phyloP scores from a whole-genome alignment of 352 stramenopile genomes.

The Stramenopiles sp. region DNA sequence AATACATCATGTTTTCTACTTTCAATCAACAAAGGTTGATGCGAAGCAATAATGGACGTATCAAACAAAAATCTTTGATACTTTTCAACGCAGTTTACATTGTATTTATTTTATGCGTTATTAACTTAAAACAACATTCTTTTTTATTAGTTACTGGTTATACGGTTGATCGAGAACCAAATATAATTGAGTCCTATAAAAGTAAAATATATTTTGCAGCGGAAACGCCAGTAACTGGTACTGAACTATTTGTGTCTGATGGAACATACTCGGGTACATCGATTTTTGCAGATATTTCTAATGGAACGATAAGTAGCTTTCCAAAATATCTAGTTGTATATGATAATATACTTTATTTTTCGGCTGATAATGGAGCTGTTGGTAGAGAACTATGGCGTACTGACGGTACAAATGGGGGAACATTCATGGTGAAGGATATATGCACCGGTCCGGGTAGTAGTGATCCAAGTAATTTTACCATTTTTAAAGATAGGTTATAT shows the following conservation, averaged over 20 bases:
- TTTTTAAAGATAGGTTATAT: conserved; percentile 27
- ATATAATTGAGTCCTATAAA: too few relatives aligned
- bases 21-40: too few relatives aligned
- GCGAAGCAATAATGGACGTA: too few relatives aligned
- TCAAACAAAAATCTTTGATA: too few relatives aligned
- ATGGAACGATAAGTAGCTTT: conserved; percentile 25
- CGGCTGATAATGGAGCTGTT: conserved; percentile 23
- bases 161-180: too few relatives aligned
- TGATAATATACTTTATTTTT: conserved; percentile 31
- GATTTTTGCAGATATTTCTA: conserved; percentile 37
- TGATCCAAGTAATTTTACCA: conserved; percentile 30
- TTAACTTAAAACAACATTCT: too few relatives aligned
- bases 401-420: conserved; percentile 26
- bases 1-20: too few relatives aligned
- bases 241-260: conserved; percentile 50
- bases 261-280: conserved; percentile 30
- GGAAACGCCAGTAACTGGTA: conserved; percentile 27
- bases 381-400: conserved; percentile 40
- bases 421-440: conserved; percentile 34
- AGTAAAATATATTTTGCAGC: conserved; percentile 43
- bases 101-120: too few relatives aligned
- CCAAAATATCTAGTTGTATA: conserved; percentile 29
- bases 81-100: too few relatives aligned
- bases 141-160: too few relatives aligned
- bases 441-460: conserved; percentile 26